Conservation (phyloP, 257 asterid species). For the Marsdenia floribunda region DNA sequence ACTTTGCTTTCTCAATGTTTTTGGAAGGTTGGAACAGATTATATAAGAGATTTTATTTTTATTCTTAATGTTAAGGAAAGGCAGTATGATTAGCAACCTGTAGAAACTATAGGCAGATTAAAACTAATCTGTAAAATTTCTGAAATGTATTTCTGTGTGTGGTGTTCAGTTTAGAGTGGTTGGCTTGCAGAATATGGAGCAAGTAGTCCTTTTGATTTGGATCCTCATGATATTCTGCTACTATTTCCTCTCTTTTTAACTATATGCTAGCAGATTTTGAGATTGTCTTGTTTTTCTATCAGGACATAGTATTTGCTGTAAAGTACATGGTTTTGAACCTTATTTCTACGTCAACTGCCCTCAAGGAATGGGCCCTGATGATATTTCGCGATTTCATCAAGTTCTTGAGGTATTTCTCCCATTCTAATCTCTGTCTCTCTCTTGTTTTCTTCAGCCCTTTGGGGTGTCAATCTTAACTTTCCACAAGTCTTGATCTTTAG, state of each 20-base stretch:
- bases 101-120: not conserved
- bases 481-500: not conserved
- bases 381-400: conserved; percentile 84
- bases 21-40: not conserved
- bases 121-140: not conserved
- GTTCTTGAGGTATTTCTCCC: conserved; percentile 60
- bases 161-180: not conserved
- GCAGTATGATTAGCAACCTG: not conserved
- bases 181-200: not conserved
- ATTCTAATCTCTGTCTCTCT: not conserved
- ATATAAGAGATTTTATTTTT: not conserved
- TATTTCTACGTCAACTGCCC: conserved; percentile 90
- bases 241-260: not conserved
- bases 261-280: conserved; percentile 12
- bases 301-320: conserved; percentile 96
- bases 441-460: not conserved
- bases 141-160: not conserved
- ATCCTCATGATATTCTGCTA: not conserved
- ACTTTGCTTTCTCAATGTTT: not conserved
- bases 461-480: conserved; percentile 3
- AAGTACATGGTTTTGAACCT: conserved; percentile 94
- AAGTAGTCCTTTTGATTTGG: not conserved
- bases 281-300: conserved; percentile 26
- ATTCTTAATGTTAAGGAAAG: not conserved
- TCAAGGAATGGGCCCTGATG: conserved; percentile 97